Base-by-base conservation (phyloP, 768 basidiomycete genomes). In the Leccinum pellstonianum region DNA sequence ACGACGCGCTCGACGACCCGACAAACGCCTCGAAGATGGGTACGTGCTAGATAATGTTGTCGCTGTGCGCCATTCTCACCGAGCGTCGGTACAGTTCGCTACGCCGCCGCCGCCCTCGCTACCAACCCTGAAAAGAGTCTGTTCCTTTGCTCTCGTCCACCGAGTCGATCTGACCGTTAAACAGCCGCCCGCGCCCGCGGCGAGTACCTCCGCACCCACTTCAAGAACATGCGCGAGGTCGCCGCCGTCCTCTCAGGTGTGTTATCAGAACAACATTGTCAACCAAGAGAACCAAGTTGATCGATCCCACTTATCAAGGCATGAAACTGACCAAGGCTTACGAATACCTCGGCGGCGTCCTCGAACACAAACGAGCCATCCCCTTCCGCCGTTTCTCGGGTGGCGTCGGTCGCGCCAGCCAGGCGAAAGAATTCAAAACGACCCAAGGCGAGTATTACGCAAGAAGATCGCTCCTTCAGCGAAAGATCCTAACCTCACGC, bases 141-240 rank as follows among this genome's bases (percentile, higher is more conserved):
- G 88, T 83, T 47, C 19, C 43, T 21, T 48, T 43, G 62, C 47
- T 29, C 41, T 6, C 12, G 49, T 27, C 48, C 25, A 35, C n/a
- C 12, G 0, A 9, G 23, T 53, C 38, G 52, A 65, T 66, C 55
- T 66, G 46, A 66, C 55, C 37, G 49, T 55, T 43, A 52, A 74
- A 41, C 75, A 96, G 93, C 91, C 76, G 87, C 95, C 71, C 90
- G 86, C 73, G 90, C 95, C 60, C 90, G 91, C 71, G 95, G 95
- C 70, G 94, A 96, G 81, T 95, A 98, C 84, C 86, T 97, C 73
- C 92, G 95, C 70, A 98, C 97, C 52, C 96, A 98, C 82, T 99
- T 97, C 88, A 99, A 99, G 90, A 99, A 98, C 86, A 98, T 97
- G 93, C 88, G 93, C 64, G 97, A 99, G 79, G 97, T 98, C 58